Evolutionary conservation across 257 asterid genomes (phyloP), one percentile per base, ranked within the genome.

Genomic region (Solanum arcanum): DNA sequence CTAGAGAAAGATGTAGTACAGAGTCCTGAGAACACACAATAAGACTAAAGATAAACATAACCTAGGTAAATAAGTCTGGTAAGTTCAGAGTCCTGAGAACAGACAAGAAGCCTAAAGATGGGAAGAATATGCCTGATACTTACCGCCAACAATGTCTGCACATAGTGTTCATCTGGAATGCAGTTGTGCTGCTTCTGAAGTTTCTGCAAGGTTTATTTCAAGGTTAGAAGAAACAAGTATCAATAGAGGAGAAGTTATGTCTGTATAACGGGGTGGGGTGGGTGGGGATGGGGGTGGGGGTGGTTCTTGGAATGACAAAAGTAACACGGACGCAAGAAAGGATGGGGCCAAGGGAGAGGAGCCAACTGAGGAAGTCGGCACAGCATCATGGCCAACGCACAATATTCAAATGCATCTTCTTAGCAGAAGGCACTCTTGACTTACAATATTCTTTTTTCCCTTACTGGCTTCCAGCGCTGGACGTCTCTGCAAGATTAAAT

Each of bases 141-240:
- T 91, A 97, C 99, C 23, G 98, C 96, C 69, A 97, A 94, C 83
- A 97, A 92, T 75, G 99, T 96, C 91, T 90, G 98, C 86, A 96
- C 96, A 86, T 96, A 97, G 90, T 97, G 99, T 92, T 97, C 99
- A 92, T 97, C 99, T 2, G 99, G 99, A 89, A 97, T 96, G 90
- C 99, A 96, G 91, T 97, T 92, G 90, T 96, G 98, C 93, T 95
- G 99, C 91, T 96, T 94, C 92, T 94, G 98, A 92, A 93, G 96
- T 90, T 93, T 97, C 99, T 97, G 99, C 94, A 89, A 86, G 76
- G 66, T 86, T 88, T 56, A 88, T 86, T 73, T 47, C 44, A 83
- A 60, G 62, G 88, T 89, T 85, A 89, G 89, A 52, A 82, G 81
- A 37, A 35, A 86, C 64, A 25, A 70, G 56, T 27, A 23, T 47